Conservation (phyloP, 2,329 filamentous ascomycete species). For the Parastagonospora nodorum region DNA sequence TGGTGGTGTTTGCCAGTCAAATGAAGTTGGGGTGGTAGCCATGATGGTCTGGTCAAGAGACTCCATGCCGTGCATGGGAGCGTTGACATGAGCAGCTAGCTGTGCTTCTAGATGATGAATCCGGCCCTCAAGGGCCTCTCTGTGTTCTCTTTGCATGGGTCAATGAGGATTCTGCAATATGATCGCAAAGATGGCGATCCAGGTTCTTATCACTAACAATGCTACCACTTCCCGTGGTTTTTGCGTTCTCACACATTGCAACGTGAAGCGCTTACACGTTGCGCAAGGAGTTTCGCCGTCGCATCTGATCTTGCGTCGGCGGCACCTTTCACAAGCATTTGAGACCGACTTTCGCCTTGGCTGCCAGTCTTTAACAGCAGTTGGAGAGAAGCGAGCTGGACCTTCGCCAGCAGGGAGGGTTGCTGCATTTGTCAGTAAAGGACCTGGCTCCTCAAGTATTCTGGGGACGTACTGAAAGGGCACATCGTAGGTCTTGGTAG, state of each 20-base stretch:
- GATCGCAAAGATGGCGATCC: neutral
- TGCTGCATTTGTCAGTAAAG: constrained; percentile 23
- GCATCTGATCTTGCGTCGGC: constrained; percentile 44
- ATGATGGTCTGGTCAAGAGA: constrained; percentile 35
- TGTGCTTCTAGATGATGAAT: constrained; percentile 46
- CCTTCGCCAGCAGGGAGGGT: constrained; percentile 39
- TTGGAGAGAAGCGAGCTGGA: constrained; percentile 36
- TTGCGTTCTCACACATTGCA: constrained; percentile 43
- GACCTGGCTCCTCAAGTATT: constrained; percentile 2
- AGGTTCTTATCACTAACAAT: constrained; percentile 32
- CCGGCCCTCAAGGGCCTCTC: constrained; percentile 42
- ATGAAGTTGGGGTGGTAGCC: constrained; percentile 30
- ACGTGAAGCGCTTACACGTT: constrained; percentile 45
- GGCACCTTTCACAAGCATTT: constrained; percentile 45
- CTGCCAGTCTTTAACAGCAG: constrained; percentile 42
- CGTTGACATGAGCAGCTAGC: constrained; percentile 40
- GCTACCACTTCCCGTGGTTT: constrained; percentile 43
- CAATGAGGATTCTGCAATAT: constrained; percentile 8
- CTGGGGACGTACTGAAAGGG: constrained; percentile 39
- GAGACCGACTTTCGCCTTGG: constrained; percentile 44
- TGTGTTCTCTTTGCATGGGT: constrained; percentile 36
- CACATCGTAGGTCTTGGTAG: constrained; percentile 35
- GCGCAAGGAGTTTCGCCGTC: constrained; percentile 45
- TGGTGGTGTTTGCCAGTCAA: constrained; percentile 38
- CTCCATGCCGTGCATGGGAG: constrained; percentile 46